phyloP scores from a whole-genome alignment of 805 yeast species.

The Saccharomycopsis fermentans region DNA sequence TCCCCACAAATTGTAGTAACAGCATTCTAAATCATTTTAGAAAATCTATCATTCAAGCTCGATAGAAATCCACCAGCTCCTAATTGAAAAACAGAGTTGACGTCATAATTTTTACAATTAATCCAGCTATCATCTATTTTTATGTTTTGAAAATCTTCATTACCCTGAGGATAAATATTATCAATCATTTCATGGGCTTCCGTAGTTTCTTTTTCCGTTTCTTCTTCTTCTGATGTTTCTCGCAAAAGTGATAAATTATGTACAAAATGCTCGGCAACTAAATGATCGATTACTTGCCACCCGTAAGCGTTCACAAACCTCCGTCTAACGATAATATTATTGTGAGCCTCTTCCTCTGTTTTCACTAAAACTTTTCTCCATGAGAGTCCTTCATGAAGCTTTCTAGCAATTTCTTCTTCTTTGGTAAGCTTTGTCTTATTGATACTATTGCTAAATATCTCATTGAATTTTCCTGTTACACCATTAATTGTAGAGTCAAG shows the following conservation, averaged over 20 bases:
- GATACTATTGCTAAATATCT: slow-evolving; percentile 23
- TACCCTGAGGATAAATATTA: not conserved
- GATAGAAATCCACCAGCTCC: slow-evolving; percentile 18
- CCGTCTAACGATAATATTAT: slow-evolving; percentile 62
- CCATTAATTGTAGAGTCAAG: slow-evolving; percentile 7
- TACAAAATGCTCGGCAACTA: slow-evolving; percentile 51
- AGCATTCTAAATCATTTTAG: slow-evolving; percentile 9
- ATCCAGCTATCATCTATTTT: slow-evolving; percentile 13
- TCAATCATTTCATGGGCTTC: slow-evolving; percentile 2
- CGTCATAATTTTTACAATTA: slow-evolving; percentile 17
- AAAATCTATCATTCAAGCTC: slow-evolving; percentile 16
- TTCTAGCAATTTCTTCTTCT: slow-evolving; percentile 61
- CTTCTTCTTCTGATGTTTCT: not conserved
- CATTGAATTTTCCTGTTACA: slow-evolving; percentile 12
- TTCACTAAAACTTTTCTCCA: slow-evolving; percentile 68
- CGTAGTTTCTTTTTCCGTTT: slow-evolving; percentile 3
- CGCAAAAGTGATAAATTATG: slow-evolving; percentile 1
- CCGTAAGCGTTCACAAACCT: slow-evolving; percentile 74
- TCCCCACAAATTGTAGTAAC: too few relatives aligned
- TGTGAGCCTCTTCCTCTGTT: slow-evolving; percentile 66
- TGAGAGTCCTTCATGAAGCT: slow-evolving; percentile 55
- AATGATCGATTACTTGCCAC: slow-evolving; percentile 70
- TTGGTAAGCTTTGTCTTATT: slow-evolving; percentile 25
- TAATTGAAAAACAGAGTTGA: slow-evolving; percentile 16
- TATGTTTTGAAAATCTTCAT: not conserved